These are phyloP conservation scores for Pyrus communis DNA, from an alignment of 306 rosid species.

Conservation along the genomic window DNA sequence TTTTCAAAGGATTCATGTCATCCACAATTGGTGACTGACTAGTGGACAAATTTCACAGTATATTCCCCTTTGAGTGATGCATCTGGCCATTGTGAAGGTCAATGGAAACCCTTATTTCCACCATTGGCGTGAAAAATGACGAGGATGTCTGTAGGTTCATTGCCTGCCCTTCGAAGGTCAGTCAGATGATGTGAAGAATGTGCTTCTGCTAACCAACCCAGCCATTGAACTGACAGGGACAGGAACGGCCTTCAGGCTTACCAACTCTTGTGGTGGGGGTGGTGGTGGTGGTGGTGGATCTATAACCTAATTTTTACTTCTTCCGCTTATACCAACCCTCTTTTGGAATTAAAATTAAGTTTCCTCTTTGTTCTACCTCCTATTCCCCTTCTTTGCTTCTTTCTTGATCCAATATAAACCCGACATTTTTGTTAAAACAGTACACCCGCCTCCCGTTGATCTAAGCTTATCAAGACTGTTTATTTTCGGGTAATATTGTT, in stretches of 20 bases:
- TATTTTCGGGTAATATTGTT: no score
- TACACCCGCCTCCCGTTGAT: no score
- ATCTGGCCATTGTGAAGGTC: conserved; percentile 16
- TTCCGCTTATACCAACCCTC: no score
- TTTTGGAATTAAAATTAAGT: no score
- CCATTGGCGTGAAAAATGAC: conserved; percentile 16
- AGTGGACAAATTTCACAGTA: conserved; percentile 5
- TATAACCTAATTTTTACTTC: background rate
- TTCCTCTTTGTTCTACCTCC: no score
- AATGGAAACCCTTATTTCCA: conserved; percentile 6
- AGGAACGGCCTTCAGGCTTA: background rate
- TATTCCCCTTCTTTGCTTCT: no score
- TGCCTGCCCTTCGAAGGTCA: conserved; percentile 4
- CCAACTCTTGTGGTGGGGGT: background rate
- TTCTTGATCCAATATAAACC: no score
- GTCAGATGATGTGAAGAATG: background rate
- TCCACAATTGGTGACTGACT: conserved; percentile 15
- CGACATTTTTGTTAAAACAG: no score
- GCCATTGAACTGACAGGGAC: background rate
- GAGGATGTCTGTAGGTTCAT: conserved; percentile 10
- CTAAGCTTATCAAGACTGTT: no score
- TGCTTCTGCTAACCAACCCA: background rate
- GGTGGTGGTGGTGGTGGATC: background rate
- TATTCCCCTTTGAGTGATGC: conserved; percentile 17
- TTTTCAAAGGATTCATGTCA: conserved; percentile 16